A percentile compares a stretch with the other conserved stretches of the same genome.
These are phyloP conservation scores for Geotrichum klebahnii DNA, from an alignment of 1,139 yeast genomes.

Conservation along the genomic window DNA sequence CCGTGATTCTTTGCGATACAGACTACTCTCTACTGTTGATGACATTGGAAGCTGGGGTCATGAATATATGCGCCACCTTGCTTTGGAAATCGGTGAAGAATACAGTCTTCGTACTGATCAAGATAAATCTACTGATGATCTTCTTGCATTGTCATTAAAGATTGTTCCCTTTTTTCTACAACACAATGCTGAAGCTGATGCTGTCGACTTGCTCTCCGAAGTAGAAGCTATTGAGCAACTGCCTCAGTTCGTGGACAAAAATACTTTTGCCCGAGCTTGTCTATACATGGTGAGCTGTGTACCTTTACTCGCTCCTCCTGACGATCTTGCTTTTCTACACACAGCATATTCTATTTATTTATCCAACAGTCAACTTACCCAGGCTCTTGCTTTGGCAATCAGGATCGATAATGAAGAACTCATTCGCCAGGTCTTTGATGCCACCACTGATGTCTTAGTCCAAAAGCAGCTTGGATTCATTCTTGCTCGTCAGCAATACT, in stretches of 20 bases:
- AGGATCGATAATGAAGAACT: constrained; percentile 78
- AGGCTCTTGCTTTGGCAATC: constrained; percentile 85
- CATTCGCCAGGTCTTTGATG: constrained; percentile 72
- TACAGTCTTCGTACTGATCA: constrained; percentile 63
- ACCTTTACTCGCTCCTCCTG: constrained; percentile 92
- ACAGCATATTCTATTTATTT: constrained; percentile 90
- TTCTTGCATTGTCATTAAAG: constrained; percentile 64
- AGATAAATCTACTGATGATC: constrained; percentile 41
- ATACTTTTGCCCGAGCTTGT: constrained; percentile 84
- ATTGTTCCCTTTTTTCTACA: constrained; percentile 87
- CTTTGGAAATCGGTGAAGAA: constrained; percentile 88
- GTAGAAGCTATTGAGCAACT: constrained; percentile 81
- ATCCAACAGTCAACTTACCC: constrained; percentile 74
- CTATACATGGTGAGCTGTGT: constrained; percentile 94
- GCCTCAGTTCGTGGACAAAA: constrained; percentile 77
- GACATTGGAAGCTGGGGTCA: constrained; percentile 93
- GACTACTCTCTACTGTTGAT: constrained; percentile 61
- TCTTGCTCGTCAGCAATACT: constrained; percentile 80
- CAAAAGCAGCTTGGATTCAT: constrained; percentile 91
- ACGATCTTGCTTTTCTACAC: constrained; percentile 76
- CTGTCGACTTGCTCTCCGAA: constrained; percentile 87
- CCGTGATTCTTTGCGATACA: constrained; percentile 74
- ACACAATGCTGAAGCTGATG: constrained; percentile 98
- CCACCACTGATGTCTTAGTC: constrained; percentile 63
- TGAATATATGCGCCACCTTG: constrained; percentile 92